Evolutionary conservation across 352 stramenopile genomes (phyloP), one percentile per base, ranked within the genome.

Genomic region (Globisporangium iwayamae): DNA sequence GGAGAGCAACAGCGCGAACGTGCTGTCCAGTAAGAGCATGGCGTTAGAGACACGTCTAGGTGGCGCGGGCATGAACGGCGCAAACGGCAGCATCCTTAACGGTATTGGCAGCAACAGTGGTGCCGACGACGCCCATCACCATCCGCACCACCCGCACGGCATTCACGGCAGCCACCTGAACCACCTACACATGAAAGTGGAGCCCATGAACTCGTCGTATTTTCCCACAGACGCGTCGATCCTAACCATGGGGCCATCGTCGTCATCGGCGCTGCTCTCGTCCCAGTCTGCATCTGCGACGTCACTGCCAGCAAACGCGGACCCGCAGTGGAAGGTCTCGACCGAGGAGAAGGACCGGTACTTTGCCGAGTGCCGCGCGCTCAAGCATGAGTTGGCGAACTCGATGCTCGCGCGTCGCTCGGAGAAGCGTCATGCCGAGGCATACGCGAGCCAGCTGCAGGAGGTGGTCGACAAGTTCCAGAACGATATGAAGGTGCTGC

Each of bases 1-100:
- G 0, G 81, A 90, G 62, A 89, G 75, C 63, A 91, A 91, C 55
- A 91, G 83, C 43, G 83, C 83, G 3, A 91, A 89, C 51, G 80
- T 91, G 7, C 51, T 91, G n/a, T 78, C 83, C 20, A 88, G 67
- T 60, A 91, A 90, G 56, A 86, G 73, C 0, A 79, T 90, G 72
- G 83, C 83, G 32, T 54, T 91, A 9, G 83, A 91, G 68, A 88
- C 83, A 13, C 78, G 83, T 51, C 73, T 91, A 70, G 77, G 74
- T 32, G 74, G 74, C 18, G 47, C 52, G 59, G 68, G 39, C n/a
- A 78, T 57, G 63, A 81, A 75, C 30, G 68, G 72, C 18, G 22
- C 64, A 34, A 79, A 74, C 43, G 70, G 65, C 16, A 52, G 52
- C 28, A 58, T 48, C 38, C 61, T 62, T 16, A 80, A 67, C 50